These are phyloP conservation scores for Breynia disticha DNA, from an alignment of 441 rosid species.

Conservation along the genomic window DNA sequence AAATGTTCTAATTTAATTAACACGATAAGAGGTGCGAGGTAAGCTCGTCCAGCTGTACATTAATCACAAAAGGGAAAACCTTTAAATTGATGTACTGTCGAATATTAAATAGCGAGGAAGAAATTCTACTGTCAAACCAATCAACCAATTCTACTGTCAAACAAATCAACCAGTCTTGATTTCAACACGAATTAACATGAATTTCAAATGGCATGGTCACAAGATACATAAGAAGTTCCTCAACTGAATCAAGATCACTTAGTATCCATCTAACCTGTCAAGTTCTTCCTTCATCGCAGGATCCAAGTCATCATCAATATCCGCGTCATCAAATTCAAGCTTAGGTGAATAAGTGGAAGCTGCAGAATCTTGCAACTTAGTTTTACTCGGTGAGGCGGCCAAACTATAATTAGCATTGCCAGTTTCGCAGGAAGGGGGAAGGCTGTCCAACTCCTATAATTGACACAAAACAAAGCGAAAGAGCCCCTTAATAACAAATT, in stretches of 20 bases:
- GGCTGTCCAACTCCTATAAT: slow-evolving; percentile 42
- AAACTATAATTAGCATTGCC: slow-evolving; percentile 27
- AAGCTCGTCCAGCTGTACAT: too few relatives aligned
- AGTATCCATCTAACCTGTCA: slow-evolving; percentile 50
- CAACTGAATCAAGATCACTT: not conserved
- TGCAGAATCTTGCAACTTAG: slow-evolving; percentile 34
- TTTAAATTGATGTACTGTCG: too few relatives aligned
- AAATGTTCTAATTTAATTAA: not conserved
- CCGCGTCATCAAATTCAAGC: slow-evolving; percentile 59
- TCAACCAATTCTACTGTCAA: not conserved
- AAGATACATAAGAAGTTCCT: not conserved
- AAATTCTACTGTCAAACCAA: not conserved
- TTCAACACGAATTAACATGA: not conserved
- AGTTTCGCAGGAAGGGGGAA: slow-evolving; percentile 23
- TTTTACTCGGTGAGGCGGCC: slow-evolving; percentile 24
- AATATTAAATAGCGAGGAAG: too few relatives aligned
- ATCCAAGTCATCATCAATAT: slow-evolving; percentile 80
- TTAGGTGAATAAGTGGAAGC: slow-evolving; percentile 37
- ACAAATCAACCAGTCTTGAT: not conserved
- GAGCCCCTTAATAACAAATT: not conserved
- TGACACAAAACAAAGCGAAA: not conserved
- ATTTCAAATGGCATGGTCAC: not conserved
- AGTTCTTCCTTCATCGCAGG: slow-evolving; percentile 74
- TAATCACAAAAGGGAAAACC: too few relatives aligned
- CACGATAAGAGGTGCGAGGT: not conserved